phyloP scores from a whole-genome alignment of 2,329 filamentous ascomycete species.

The Beauveria australis region DNA sequence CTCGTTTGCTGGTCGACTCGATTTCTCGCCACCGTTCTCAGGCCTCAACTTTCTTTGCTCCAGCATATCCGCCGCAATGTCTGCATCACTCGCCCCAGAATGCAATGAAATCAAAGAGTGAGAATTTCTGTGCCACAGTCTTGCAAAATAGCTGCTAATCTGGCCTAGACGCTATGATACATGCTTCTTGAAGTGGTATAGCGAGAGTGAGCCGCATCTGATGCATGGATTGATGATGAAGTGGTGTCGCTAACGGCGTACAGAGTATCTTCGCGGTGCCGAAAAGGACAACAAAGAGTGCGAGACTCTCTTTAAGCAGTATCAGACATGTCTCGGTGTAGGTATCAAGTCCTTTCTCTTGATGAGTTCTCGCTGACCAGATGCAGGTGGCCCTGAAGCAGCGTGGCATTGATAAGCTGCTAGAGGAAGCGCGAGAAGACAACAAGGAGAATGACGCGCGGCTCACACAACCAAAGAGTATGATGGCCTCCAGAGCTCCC shows the following conservation, averaged over 20 bases:
- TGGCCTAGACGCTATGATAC: constrained; percentile 75
- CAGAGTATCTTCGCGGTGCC: constrained; percentile 83
- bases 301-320: constrained; percentile 75
- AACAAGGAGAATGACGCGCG: constrained; percentile 76
- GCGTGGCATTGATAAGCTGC: constrained; percentile 83
- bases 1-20: constrained; percentile 7
- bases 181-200: constrained; percentile 99
- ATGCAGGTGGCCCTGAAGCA: constrained; percentile 73
- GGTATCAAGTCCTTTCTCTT: constrained; percentile 19
- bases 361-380: neutral
- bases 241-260: neutral
- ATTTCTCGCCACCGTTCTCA: constrained; percentile 6
- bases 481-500: constrained; percentile 30
- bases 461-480: constrained; percentile 35
- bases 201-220: constrained; percentile 64
- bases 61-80: constrained; percentile 50
- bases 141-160: neutral
- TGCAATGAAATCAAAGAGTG: constrained; percentile 96
- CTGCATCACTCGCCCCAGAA: constrained; percentile 86
- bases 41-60: neutral
- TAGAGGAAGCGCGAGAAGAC: constrained; percentile 84
- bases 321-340: constrained; percentile 79
- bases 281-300: constrained; percentile 80
- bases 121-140: constrained; percentile 21
- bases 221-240: constrained; percentile 11